Percentiles rank a stretch among this genome's conserved stretches.
phyloP scores from a whole-genome alignment of 2,329 filamentous ascomycete genomes.

The Thyridium curvatum region DNA sequence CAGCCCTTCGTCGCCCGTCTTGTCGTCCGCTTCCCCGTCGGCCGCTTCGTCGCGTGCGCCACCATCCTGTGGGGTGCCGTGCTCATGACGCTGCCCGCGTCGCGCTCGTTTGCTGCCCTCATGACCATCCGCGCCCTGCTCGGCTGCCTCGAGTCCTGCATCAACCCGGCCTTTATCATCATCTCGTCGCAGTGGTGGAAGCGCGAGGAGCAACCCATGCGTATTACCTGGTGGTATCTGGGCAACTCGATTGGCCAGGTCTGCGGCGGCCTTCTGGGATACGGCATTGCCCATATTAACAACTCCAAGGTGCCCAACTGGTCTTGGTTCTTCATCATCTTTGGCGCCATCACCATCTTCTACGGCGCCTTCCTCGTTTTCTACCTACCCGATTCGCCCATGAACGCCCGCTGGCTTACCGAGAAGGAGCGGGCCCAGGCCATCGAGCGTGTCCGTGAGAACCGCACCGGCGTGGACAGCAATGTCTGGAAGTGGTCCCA shows the following conservation, averaged over 20 bases:
- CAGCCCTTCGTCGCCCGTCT: conserved; percentile 15
- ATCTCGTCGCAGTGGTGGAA: conserved; percentile 59
- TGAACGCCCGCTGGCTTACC: conserved; percentile 13
- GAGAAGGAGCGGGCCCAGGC: conserved; percentile 19
- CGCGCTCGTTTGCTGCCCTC: conserved; percentile 24
- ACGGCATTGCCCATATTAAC: conserved; percentile 23
- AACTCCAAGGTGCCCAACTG: conserved; percentile 14
- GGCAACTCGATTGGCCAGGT: conserved; percentile 8
- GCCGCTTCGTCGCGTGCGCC: conserved; percentile 14
- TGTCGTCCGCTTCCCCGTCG: conserved; percentile 16
- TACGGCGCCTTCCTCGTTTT: conserved; percentile 15
- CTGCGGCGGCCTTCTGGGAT: conserved; percentile 20
- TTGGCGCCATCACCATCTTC: conserved; percentile 24
- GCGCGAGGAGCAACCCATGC: conserved; percentile 49
- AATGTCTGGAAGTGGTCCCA: conserved; percentile 20
- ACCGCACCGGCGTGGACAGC: conserved; percentile 27
- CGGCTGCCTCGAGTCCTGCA: conserved; percentile 27
- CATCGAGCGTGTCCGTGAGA: conserved; percentile 20
- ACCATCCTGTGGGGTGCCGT: conserved; percentile 16
- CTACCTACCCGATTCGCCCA: conserved; percentile 14
- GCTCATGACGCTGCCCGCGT: conserved; percentile 17
- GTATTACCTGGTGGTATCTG: conserved; percentile 21
- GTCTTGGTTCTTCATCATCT: conserved; percentile 27
- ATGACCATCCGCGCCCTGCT: conserved; percentile 30
- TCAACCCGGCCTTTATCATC: conserved; percentile 46